Percentiles rank a stretch among this genome's conserved stretches.
Conservation (phyloP, 2,329 filamentous ascomycete species). For the Sporothrix brunneoviolacea region DNA sequence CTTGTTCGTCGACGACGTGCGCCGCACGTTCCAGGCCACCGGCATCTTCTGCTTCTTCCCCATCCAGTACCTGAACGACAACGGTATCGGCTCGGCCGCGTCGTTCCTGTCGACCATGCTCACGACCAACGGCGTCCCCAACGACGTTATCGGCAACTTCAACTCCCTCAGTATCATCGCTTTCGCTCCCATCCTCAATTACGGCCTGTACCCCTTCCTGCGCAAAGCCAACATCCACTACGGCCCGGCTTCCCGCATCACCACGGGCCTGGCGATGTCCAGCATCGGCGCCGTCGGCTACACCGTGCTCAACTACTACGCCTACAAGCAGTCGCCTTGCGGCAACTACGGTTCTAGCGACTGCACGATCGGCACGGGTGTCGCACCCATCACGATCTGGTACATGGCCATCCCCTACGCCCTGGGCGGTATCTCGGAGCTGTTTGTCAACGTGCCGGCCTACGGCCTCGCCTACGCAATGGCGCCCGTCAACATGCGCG, state of each 20-base stretch:
- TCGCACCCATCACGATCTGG: conserved; percentile 45
- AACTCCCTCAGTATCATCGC: conserved; percentile 69
- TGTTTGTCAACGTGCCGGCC: conserved; percentile 47
- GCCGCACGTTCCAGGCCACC: conserved; percentile 61
- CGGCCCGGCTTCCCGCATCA: conserved; percentile 70
- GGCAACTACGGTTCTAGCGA: conserved; percentile 34
- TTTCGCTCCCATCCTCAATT: conserved; percentile 65
- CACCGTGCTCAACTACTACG: conserved; percentile 35
- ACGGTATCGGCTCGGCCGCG: conserved; percentile 44
- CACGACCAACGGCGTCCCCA: conserved; percentile 59
- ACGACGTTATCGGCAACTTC: conserved; percentile 69
- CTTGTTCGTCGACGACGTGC: conserved; percentile 39
- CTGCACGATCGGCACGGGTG: conserved; percentile 28
- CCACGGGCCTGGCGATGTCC: conserved; percentile 46
- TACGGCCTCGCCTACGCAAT: conserved; percentile 56
- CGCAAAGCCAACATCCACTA: conserved; percentile 59
- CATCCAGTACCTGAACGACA: conserved; percentile 38
- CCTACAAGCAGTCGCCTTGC: conserved; percentile 36
- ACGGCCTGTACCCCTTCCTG: conserved; percentile 60
- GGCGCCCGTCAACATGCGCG: conserved; percentile 69
- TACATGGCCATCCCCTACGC: conserved; percentile 51
- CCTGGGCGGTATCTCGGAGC: conserved; percentile 41
- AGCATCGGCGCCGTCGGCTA: conserved; percentile 39
- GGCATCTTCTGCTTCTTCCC: conserved; percentile 58
- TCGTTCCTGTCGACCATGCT: conserved; percentile 43